Evolutionary conservation across 257 asterid species (phyloP), one percentile per base, ranked within the genome.

Genomic region (Penstemon davidsonii): DNA sequence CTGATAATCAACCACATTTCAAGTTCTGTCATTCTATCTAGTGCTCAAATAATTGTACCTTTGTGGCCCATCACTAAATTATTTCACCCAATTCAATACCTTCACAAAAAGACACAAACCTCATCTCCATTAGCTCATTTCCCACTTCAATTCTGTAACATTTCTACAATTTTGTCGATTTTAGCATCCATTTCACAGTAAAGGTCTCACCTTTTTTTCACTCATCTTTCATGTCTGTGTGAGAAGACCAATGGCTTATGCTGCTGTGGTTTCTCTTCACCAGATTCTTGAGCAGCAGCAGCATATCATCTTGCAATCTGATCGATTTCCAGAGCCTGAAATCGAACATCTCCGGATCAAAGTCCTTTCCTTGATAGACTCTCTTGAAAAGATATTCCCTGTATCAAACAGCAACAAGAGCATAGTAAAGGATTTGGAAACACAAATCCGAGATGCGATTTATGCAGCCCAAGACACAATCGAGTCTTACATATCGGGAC

Each of bases 191-290:
- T n/a, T 19, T 19, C 0, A 1, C 25, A 19, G 0, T 19, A 19
- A 19, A 19, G 25, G 25, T 19, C 25, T 19, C 25, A 19, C 25
- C 25, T 19, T 19, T 19, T 19, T 19, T 19, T 19, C 25, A 19
- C 1, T 19, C 25, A 19, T 19, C 25, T 19, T 19, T 19, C 25
- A 19, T 19, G 25, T 19, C 25, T 1, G 25, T 19, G 25, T 19
- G 25, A 19, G 25, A 19, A 19, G 1, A 19, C 25, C 25, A 19
- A 74, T 78, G 80, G 80, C 77, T 71, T 71, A 78, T 40, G 76
- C 77, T 12, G 83, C 78, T 62, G 59, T 78, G 19, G 83, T 61
- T 55, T 74, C 80, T 44, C 61, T 79, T 7, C 18, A 39, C 53
- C 78, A 79, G 67, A 62, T 41, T 7, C 71, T 76, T 10, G 12